Evolutionary conservation across 768 basidiomycete genomes (phyloP).

Genomic region (Mycena maculata): DNA sequence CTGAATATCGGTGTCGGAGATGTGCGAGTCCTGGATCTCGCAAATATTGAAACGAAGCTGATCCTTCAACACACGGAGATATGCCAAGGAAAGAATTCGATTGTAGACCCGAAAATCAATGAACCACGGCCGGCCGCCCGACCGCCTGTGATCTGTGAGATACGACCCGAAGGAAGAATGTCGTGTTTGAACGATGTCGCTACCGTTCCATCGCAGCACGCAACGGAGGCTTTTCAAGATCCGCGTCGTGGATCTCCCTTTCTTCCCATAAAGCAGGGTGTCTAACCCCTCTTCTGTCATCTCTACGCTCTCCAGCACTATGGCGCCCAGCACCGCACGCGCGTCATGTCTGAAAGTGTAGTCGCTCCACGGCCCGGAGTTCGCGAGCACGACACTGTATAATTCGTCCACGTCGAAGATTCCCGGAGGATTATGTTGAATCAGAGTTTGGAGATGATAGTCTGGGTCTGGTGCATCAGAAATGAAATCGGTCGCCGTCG

Average conservation of each 20-base stretch:
- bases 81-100: background rate
- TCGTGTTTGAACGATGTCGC: background rate
- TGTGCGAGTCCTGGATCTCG: background rate
- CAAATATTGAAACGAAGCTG: background rate
- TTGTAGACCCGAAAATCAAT: background rate
- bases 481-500: background rate
- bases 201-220: background rate
- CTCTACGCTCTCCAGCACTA: background rate
- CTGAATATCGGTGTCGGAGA: background rate
- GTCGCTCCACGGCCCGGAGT: background rate
- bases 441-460: background rate
- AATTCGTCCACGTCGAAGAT: constrained; percentile 15
- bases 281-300: background rate
- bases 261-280: background rate
- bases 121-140: background rate
- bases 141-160: background rate
- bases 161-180: background rate
- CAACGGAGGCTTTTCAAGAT: background rate
- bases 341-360: background rate
- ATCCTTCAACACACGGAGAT: background rate
- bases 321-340: background rate
- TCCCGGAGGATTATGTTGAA: background rate
- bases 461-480: background rate
- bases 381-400: background rate
- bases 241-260: background rate